Conservation (phyloP, 1,284 basidiomycete genomes). For the Agroathelia rolfsii region DNA sequence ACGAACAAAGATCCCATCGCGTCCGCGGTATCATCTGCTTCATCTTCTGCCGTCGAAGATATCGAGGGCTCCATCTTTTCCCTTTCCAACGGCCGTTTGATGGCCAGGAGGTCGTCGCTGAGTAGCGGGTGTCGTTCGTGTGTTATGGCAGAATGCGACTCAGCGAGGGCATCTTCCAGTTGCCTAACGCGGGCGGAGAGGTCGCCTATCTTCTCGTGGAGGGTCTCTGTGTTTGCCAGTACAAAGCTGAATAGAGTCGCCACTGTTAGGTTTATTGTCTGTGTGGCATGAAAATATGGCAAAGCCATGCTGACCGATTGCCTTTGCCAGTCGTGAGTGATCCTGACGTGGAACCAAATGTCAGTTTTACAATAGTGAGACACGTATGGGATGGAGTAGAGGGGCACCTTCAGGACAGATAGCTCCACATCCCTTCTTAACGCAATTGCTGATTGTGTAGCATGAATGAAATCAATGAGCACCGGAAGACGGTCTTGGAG, state of each 20-base stretch:
- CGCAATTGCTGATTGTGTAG: conserved; percentile 47
- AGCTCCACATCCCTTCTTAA: conserved; percentile 55
- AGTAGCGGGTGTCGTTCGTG: conserved; percentile 44
- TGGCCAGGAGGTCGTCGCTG: conserved; percentile 45
- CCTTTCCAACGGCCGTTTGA: conserved; percentile 55
- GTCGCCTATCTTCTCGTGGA: conserved; percentile 56
- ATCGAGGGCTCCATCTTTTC: conserved; percentile 33
- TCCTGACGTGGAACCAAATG: conserved; percentile 23
- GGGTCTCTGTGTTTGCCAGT: conserved; percentile 54
- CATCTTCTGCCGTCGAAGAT: conserved; percentile 29
- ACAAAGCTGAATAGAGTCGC: conserved; percentile 38
- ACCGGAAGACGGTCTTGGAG: conserved; percentile 47
- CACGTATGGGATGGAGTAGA: conserved; percentile 6
- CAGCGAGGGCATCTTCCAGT: conserved; percentile 52
- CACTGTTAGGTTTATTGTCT: conserved; percentile 2
- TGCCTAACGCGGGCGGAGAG: conserved; percentile 50
- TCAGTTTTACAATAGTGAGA: conserved; percentile 2
- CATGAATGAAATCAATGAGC: conserved; percentile 4
- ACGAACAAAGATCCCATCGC: conserved; percentile 56
- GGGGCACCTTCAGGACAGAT: conserved; percentile 56
- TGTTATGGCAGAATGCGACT: conserved; percentile 37
- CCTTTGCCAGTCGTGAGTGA: conserved; percentile 66
- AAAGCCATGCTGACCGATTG: conserved; percentile 36
- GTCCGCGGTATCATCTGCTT: conserved; percentile 41
- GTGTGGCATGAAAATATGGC: conserved; percentile 6